These are phyloP conservation scores for Diaporthe capsici DNA, from an alignment of 2,329 filamentous ascomycete genomes.

Conservation along the genomic window DNA sequence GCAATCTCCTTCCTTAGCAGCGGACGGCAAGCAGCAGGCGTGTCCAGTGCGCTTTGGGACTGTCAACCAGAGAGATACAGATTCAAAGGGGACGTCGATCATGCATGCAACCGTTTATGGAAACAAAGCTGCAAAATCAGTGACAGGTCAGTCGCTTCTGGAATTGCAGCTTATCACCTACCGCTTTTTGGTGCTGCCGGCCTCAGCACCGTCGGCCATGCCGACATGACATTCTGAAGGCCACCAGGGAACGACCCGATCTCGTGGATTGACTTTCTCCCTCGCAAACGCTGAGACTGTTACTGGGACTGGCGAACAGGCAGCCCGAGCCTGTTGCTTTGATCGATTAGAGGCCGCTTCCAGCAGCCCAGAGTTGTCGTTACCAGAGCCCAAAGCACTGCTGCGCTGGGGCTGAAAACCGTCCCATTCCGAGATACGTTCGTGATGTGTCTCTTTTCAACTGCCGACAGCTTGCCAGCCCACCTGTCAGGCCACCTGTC, in stretches of 20 bases:
- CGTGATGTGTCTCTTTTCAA: neutral
- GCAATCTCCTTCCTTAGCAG: neutral
- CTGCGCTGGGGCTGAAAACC: neutral
- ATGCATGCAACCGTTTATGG: neutral
- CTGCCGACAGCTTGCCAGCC: neutral
- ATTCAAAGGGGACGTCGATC: neutral
- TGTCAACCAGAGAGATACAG: neutral
- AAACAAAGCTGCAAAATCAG: neutral
- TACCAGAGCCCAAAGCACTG: neutral
- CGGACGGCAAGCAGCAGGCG: neutral
- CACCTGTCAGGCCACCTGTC: neutral
- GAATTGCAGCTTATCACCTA: neutral
- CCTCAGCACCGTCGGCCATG: neutral
- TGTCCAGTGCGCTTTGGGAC: neutral
- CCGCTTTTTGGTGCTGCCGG: neutral
- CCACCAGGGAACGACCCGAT: neutral
- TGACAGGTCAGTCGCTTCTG: neutral
- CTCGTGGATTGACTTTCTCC: neutral
- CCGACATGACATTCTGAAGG: neutral
- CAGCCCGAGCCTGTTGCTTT: neutral
- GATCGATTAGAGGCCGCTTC: neutral
- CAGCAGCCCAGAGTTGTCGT: neutral
- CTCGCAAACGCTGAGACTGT: too few relatives aligned
- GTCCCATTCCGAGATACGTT: neutral
- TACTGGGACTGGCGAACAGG: neutral